Evolutionary conservation across 164 flowering plant species (phyloP).

Genomic region (Vitis vinifera): DNA sequence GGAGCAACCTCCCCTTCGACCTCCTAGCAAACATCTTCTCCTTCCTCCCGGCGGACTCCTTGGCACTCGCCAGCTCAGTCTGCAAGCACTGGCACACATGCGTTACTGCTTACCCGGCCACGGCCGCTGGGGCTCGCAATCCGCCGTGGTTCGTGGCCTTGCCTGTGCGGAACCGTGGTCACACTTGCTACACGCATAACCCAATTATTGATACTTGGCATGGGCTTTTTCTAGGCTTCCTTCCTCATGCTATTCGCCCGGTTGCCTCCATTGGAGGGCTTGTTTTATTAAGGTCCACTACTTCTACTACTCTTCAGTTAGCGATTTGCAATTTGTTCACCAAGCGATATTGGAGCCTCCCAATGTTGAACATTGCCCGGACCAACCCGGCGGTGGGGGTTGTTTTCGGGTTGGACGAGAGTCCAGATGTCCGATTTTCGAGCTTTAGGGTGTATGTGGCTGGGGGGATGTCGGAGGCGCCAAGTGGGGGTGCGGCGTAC

Average conservation of each 20-base stretch:
- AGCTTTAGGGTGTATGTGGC: slow-evolving; percentile 49
- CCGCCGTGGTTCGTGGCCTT: slow-evolving; percentile 59
- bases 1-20: slow-evolving; percentile 63
- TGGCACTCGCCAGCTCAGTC: slow-evolving; percentile 47
- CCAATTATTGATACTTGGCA: slow-evolving; percentile 41
- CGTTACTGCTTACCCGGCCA: slow-evolving; percentile 15
- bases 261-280: slow-evolving; percentile 39
- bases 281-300: slow-evolving; percentile 24
- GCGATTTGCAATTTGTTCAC: slow-evolving; percentile 56
- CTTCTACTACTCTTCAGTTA: slow-evolving; percentile 29
- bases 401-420: slow-evolving; percentile 2
- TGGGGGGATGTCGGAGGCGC: slow-evolving; percentile 53
- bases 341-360: slow-evolving; percentile 37
- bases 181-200: slow-evolving; percentile 40
- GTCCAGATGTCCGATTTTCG: slow-evolving; percentile 3
- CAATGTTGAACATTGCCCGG: slow-evolving; percentile 29
- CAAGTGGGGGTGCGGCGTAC: slow-evolving; percentile 39
- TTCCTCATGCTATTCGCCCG: slow-evolving; percentile 39
- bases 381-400: slow-evolving; percentile 59
- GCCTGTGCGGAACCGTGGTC: slow-evolving; percentile 28
- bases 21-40: slow-evolving; percentile 57
- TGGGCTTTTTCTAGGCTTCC: slow-evolving; percentile 32
- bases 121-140: slow-evolving; percentile 6
- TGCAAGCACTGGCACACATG: slow-evolving; percentile 55
- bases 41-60: slow-evolving; percentile 62